Evolutionary conservation across 805 yeast genomes (phyloP), one percentile per base, ranked within the genome.

Genomic region (Cyberlindnera veronae): DNA sequence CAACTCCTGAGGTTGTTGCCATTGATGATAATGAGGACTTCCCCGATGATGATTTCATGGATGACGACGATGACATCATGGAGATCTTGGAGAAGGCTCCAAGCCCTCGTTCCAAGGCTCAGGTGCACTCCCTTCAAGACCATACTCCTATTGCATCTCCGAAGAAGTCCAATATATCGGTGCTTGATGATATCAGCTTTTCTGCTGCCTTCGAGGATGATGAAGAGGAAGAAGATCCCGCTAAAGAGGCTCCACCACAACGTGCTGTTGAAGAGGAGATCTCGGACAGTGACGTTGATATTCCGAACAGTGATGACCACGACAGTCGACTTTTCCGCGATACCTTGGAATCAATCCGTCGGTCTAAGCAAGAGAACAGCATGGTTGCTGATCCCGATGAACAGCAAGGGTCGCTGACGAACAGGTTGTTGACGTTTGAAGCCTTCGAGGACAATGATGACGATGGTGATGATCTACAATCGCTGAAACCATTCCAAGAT

Each of bases 401-500:
- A 21, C 26, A 17, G 18, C 10, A 30, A 22, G n/a, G n/a, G 11
- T 29, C 42, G 13, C 18, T 22, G 27, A 24, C 31, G 9, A 15
- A 23, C 9, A 36, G 30, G 22, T 39, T 49, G 13, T 21, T 49
- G 4, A 36, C 34, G 2, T 44, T 49, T 28, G 41, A 44, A 17
- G 53, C 49, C 1, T 46, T 31, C 32, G 55, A 50, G 20, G 47
- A 43, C 19, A 30, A 37, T 13, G 36, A 34, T 14, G 41, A 34
- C 20, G 45, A 37, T 13, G 36, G 34, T 14, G 41, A 36, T 23
- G 43, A 35, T 14, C 6, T 29, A 26, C 28, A 34, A n/a, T 36
- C 29, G 9, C 17, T 18, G 20, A 13, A 15, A 8, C 41, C 42
- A 4, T 11, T 31, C 2, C 18, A 41, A 5, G 41, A 39, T 14